phyloP scores from a whole-genome alignment of 2,329 filamentous ascomycete genomes.

The Waltergamsia citrina region DNA sequence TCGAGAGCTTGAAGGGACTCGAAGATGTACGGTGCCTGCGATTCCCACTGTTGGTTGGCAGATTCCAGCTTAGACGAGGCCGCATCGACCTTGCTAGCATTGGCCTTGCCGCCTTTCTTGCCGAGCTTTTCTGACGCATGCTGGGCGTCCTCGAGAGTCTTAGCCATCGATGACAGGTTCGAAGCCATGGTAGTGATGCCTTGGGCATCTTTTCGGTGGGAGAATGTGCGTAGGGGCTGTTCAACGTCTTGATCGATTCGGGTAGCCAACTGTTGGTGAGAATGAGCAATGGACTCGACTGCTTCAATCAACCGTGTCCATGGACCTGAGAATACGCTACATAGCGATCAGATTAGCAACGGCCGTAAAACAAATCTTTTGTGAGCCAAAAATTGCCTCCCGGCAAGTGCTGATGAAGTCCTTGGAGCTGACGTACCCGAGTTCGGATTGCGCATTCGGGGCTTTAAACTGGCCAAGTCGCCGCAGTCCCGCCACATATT shows the following conservation, averaged over 20 bases:
- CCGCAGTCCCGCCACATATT: conserved; percentile 73
- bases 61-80: conserved; percentile 66
- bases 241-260: conserved; percentile 88
- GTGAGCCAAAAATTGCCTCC: background rate
- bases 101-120: conserved; percentile 69
- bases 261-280: conserved; percentile 71
- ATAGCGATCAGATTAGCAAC: conserved; percentile 12
- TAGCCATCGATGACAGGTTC: conserved; percentile 73
- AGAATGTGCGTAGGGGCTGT: conserved; percentile 68
- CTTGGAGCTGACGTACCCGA: conserved; percentile 63
- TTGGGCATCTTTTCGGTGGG: conserved; percentile 64
- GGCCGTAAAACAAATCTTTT: no score
- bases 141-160: conserved; percentile 75
- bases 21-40: conserved; percentile 89
- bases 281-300: conserved; percentile 70
- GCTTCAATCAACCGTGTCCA: conserved; percentile 83
- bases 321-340: conserved; percentile 77
- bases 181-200: conserved; percentile 73
- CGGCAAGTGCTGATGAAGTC: background rate
- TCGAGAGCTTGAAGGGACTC: conserved; percentile 87
- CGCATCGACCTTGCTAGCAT: conserved; percentile 65
- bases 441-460: conserved; percentile 66
- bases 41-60: conserved; percentile 81
- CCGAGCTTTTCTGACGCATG: conserved; percentile 78
- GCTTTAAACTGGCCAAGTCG: conserved; percentile 69